phyloP scores from a whole-genome alignment of 257 asterid species.

The Cynanchum wilfordii region DNA sequence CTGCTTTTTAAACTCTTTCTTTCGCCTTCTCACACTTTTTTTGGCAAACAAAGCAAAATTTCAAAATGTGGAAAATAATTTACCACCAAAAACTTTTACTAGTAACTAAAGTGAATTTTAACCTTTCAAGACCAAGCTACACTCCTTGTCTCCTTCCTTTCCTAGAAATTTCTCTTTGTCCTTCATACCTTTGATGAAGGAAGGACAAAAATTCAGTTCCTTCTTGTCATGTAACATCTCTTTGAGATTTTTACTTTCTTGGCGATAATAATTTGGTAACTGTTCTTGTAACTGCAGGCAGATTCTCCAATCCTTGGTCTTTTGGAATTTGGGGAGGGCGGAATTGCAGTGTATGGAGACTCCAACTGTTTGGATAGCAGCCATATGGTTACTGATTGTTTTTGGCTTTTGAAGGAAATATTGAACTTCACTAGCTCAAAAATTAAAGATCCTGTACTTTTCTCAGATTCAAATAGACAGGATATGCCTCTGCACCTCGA shows the following conservation, averaged over 20 bases:
- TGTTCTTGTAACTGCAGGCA: constrained; percentile 47
- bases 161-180: not conserved
- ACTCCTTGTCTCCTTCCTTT: not conserved
- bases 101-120: not conserved
- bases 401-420: constrained; percentile 85
- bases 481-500: constrained; percentile 57
- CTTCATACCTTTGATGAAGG: not conserved
- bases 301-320: constrained; percentile 96
- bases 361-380: constrained; percentile 99
- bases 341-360: constrained; percentile 88
- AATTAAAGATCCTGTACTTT: constrained; percentile 66
- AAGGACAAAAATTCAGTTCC: not conserved
- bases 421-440: constrained; percentile 65
- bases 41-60: no score
- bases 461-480: constrained; percentile 59
- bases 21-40: not conserved
- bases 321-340: constrained; percentile 63
- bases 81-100: not conserved
- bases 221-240: not conserved
- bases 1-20: constrained; percentile 13
- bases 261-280: not conserved
- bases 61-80: no score
- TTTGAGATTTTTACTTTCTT: not conserved
- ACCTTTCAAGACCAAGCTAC: not conserved
- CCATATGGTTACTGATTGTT: constrained; percentile 98